A percentile compares a stretch with the other conserved stretches of the same genome.
Conservation (phyloP, 2,329 filamentous ascomycete species). For the Metarhizium anisopliae region DNA sequence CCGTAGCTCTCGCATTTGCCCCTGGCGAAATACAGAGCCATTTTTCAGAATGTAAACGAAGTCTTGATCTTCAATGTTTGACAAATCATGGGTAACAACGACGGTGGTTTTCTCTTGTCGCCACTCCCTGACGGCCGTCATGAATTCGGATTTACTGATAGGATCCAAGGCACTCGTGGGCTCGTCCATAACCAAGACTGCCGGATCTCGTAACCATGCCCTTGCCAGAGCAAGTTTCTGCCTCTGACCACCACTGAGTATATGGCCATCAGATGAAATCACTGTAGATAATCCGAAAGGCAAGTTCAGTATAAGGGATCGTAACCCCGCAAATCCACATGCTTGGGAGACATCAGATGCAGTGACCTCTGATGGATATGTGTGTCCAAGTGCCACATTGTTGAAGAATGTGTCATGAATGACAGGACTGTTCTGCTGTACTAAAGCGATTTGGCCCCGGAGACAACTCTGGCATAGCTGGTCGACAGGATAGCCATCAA, state of each 20-base stretch:
- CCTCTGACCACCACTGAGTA: slow-evolving; percentile 75
- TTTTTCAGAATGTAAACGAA: slow-evolving; percentile 73
- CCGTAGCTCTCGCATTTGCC: slow-evolving; percentile 21
- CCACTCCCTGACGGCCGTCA: slow-evolving; percentile 71
- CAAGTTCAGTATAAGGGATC: slow-evolving; percentile 56
- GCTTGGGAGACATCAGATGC: slow-evolving; percentile 50
- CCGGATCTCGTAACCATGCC: slow-evolving; percentile 65
- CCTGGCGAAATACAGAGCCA: slow-evolving; percentile 59
- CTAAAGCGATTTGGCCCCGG: slow-evolving; percentile 64
- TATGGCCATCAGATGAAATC: slow-evolving; percentile 59
- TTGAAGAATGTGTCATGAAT: slow-evolving; percentile 72
- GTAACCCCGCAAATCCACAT: slow-evolving; percentile 59
- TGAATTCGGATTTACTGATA: slow-evolving; percentile 56
- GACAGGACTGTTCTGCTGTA: slow-evolving; percentile 73
- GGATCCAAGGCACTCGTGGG: slow-evolving; percentile 79
- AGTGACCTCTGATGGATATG: slow-evolving; percentile 36
- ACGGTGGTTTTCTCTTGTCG: slow-evolving; percentile 76
- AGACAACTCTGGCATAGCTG: slow-evolving; percentile 62
- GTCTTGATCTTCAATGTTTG: slow-evolving; percentile 63
- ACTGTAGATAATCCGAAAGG: slow-evolving; percentile 63
- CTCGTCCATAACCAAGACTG: slow-evolving; percentile 81
- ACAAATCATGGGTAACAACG: slow-evolving; percentile 84
- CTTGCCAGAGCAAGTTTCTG: slow-evolving; percentile 76
- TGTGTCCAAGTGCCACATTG: slow-evolving; percentile 69
- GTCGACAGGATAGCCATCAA: slow-evolving; percentile 59